Percentiles rank a stretch among this genome's conserved stretches.
These are phyloP conservation scores for Colletotrichum sp. DNA, from an alignment of 2,329 filamentous ascomycete genomes.

Conservation along the genomic window DNA sequence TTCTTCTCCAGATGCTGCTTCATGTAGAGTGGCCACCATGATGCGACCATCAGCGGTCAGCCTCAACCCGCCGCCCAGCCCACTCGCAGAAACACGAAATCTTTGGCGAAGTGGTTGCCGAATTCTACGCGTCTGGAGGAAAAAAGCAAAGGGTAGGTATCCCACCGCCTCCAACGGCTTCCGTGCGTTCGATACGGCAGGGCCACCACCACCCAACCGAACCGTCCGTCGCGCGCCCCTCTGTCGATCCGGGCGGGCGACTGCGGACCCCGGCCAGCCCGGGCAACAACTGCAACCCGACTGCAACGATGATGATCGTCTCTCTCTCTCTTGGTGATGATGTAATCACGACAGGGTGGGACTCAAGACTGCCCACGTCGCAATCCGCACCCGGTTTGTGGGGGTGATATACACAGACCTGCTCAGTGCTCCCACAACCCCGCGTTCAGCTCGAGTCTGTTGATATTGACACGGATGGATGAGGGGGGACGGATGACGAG, in stretches of 20 bases:
- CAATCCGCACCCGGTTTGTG: not conserved
- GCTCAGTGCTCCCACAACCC: not conserved
- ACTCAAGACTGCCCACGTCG: not conserved
- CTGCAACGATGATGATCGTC: not conserved
- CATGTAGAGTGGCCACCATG: not conserved
- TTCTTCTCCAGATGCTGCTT: not conserved
- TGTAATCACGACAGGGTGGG: not conserved
- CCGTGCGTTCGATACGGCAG: not conserved
- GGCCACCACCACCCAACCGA: not conserved
- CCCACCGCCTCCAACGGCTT: not conserved
- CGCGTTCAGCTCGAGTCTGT: not conserved
- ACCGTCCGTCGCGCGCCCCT: not conserved
- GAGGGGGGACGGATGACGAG: not conserved
- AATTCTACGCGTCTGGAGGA: not conserved
- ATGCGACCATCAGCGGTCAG: not conserved
- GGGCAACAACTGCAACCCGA: not conserved
- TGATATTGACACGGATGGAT: not conserved
- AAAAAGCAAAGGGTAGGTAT: not conserved
- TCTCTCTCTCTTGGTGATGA: not conserved
- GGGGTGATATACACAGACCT: not conserved
- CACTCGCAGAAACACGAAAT: not conserved
- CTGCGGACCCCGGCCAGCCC: not conserved
- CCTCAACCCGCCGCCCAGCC: not conserved
- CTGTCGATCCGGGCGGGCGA: not conserved
- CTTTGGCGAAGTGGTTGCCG: not conserved